Evolutionary conservation across 257 asterid species (phyloP).

Genomic region (Solanum commersonii): DNA sequence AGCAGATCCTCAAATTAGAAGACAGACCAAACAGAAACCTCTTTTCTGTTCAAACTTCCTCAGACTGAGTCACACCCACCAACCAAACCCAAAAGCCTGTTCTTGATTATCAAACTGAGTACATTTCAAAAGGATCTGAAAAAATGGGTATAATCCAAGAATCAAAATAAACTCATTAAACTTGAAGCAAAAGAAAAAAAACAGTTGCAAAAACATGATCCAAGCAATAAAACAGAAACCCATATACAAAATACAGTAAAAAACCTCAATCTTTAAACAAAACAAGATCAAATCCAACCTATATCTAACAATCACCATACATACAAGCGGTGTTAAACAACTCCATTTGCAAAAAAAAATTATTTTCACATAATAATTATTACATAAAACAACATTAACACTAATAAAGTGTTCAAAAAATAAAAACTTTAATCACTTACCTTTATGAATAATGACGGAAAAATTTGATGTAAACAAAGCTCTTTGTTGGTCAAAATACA

Average conservation of each 20-base stretch:
- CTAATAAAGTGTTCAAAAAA: not conserved
- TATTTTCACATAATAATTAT: not conserved
- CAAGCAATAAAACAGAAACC: slow-evolving; percentile 24
- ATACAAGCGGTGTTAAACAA: slow-evolving; percentile 1
- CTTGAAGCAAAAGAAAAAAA: not conserved
- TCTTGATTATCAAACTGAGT: not conserved
- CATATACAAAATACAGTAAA: not conserved
- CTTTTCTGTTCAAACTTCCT: not conserved
- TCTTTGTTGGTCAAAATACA: slow-evolving; percentile 12
- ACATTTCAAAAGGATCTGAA: slow-evolving; percentile 24
- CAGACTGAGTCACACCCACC: not conserved
- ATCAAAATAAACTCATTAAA: not conserved
- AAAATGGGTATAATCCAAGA: not conserved
- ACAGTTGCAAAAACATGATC: slow-evolving; percentile 6
- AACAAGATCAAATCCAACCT: not conserved
- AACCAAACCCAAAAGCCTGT: not conserved
- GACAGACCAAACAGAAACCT: not conserved
- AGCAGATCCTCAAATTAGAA: not conserved
- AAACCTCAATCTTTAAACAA: not conserved
- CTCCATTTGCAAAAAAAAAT: not conserved
- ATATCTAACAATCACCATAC: not conserved
- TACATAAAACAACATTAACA: not conserved
- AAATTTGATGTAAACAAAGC: not conserved
- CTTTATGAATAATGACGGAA: slow-evolving; percentile 7
- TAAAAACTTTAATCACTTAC: slow-evolving; percentile 8